Evolutionary conservation across 75 land plant genomes (phyloP), one percentile per base, ranked within the genome.

Genomic region (Larix kaempferi): DNA sequence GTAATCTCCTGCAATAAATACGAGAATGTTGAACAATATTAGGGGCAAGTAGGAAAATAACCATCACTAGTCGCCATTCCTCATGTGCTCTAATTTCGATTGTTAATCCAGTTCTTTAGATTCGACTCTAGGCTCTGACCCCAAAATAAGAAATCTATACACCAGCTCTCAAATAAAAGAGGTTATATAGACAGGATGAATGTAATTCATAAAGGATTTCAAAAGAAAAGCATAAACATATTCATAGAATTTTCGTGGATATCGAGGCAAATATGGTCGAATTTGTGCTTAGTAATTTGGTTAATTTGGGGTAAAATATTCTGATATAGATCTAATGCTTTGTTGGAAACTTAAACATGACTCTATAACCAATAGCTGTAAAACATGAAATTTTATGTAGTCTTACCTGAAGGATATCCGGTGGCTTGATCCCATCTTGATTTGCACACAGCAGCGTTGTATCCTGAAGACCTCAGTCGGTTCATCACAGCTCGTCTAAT

Each of bases 401-500:
- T 14, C 21, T 54, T 80, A 93, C 98, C 98, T 22, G 88, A 86
- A 2, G 93, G 88, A 61, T 73, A 76, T 11, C 90, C 80, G 19
- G 86, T 60, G 15, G 89, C 75, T 58, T 89, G 85, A 26, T 93
- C 95, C 98, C 98, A 95, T 64, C 80, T 87, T 4, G 96, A 88
- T 61, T 82, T 89, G 89, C 98, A 95, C 35, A 95, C 77, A 25
- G 98, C 85, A 23, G 95, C 89, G 71, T 95, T 79, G 80, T 90
- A 95, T 6, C 91, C 93, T 10, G 74, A 39, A 58, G 84, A 76
- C 8, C 76, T 66, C 5, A 95, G 81, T 1, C 81, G 82, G 16
- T 84, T 91, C 59, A 83, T 76, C 3, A 91, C 86, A 39, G 84
- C 71, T 66, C 77, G 75, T 22, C 80, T 72, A 69, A 78, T 35